A percentile compares a stretch with the other conserved stretches of the same genome.
These are phyloP conservation scores for Rhodotorula taiwanensis DNA, from an alignment of 768 basidiomycete genomes.

Conservation along the genomic window DNA sequence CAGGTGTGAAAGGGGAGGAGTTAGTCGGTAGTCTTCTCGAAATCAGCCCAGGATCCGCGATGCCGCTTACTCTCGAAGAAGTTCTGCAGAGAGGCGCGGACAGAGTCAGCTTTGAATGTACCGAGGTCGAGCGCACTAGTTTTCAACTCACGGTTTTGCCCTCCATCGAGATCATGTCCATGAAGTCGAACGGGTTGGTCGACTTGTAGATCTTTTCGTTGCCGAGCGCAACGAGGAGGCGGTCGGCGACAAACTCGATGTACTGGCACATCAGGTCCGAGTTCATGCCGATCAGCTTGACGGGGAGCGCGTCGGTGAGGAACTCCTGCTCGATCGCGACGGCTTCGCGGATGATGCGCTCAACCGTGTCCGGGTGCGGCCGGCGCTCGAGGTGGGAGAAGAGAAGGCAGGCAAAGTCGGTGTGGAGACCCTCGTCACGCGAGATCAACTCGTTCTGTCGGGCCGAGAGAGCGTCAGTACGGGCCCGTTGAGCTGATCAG, in stretches of 20 bases:
- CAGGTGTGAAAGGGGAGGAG: not conserved
- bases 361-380: slow-evolving; percentile 69
- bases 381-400: slow-evolving; percentile 71
- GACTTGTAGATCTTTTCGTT: slow-evolving; percentile 68
- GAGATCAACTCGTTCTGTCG: slow-evolving; percentile 53
- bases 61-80: slow-evolving; percentile 67
- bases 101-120: not conserved
- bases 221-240: slow-evolving; percentile 72
- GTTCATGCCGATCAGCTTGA: slow-evolving; percentile 85
- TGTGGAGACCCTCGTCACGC: slow-evolving; percentile 91
- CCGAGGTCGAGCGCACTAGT: not conserved
- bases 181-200: slow-evolving; percentile 59
- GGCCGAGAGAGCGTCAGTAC: not conserved
- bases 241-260: slow-evolving; percentile 67
- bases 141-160: slow-evolving; percentile 62
- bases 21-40: not conserved
- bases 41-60: not conserved
- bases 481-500: not conserved
- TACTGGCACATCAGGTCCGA: slow-evolving; percentile 69
- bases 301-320: slow-evolving; percentile 60
- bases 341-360: slow-evolving; percentile 67
- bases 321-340: slow-evolving; percentile 49
- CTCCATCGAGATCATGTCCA: slow-evolving; percentile 58
- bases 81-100: slow-evolving; percentile 47
- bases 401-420: slow-evolving; percentile 85